Conservation (phyloP, 306 rosid genomes). For the Potentilla sterilis region DNA sequence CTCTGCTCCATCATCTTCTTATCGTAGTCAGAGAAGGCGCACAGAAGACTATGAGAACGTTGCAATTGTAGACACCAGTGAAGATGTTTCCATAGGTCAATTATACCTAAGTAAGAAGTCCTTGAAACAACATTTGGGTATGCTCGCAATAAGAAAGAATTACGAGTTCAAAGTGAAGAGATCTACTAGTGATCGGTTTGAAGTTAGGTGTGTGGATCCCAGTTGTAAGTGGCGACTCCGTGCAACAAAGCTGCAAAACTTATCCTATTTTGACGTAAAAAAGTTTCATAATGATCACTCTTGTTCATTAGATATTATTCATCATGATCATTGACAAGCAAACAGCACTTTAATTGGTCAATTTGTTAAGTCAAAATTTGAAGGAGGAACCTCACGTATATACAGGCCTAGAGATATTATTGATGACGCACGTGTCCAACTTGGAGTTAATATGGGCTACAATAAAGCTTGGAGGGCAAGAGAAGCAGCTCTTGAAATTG, state of each 20-base stretch:
- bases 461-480: constrained; percentile 27
- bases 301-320: constrained; percentile 15
- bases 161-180: no score
- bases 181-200: no score
- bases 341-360: constrained; percentile 17
- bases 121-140: constrained; percentile 1
- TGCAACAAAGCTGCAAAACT: constrained; percentile 8
- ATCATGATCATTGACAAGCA: constrained; percentile 15
- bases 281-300: constrained; percentile 19
- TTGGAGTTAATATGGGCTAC: constrained; percentile 18
- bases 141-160: not conserved
- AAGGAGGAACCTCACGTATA: constrained; percentile 10
- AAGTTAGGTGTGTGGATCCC: no score
- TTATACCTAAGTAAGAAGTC: not conserved
- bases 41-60: no score
- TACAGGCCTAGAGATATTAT: not conserved
- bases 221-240: not conserved
- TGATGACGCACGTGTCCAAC: not conserved
- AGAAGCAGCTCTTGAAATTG: not conserved
- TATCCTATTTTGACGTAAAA: constrained; percentile 14
- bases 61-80: not conserved
- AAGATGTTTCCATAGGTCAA: not conserved
- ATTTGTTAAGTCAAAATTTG: constrained; percentile 21
- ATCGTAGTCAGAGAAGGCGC: no score
- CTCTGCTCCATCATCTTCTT: no score